Base-by-base conservation (phyloP, 2,329 filamentous ascomycete species). In the Mariannaea elegans region DNA sequence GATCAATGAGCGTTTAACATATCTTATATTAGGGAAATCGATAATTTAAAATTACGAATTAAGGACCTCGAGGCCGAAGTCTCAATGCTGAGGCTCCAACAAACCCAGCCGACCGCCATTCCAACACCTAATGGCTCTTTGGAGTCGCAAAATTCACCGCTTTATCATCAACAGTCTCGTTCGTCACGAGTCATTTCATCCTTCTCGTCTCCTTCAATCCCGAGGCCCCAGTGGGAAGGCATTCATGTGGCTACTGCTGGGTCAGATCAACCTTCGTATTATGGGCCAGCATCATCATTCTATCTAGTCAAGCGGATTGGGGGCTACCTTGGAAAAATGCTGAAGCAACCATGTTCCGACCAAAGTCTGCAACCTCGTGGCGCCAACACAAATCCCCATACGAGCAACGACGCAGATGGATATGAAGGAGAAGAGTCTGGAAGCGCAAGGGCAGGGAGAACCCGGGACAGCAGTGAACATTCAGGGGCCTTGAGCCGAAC, bases 221-320 rank as follows among this genome's bases (percentile, higher is more conserved):
- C 41, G 10, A 52, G 47, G 39, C 38, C 61, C 0, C 67, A 66
- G 12, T 73, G 72, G 72, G 65, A 70, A 24, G 71, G 72, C 23
- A 76, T 80, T 34, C 72, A 75, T 38, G 73, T 76, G 7, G 70
- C 73, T 16, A 76, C 74, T 1, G 72, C 76, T 0, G 69, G 74
- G 4, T 74, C 74, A 1, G 73, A 72, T 18, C 73, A 77, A 53
- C 70, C 70, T 16, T 74, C 76, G 10, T 81, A 75, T 65, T 82
- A 80, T 64, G 81, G 80, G 2, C 74, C 78, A 0, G 75, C 79
- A 2, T 83, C 81, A 5, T 65, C 74, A 12, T 77, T 77, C 60
- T 82, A 79, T 68, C 83, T 82, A 64, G 77, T 81, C 50, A 71
- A 71, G 14, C 75, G 78, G 31, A 74, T 83, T 54, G 76, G 71